phyloP scores from a whole-genome alignment of 305 asterid species.

The Solanum hybrid region DNA sequence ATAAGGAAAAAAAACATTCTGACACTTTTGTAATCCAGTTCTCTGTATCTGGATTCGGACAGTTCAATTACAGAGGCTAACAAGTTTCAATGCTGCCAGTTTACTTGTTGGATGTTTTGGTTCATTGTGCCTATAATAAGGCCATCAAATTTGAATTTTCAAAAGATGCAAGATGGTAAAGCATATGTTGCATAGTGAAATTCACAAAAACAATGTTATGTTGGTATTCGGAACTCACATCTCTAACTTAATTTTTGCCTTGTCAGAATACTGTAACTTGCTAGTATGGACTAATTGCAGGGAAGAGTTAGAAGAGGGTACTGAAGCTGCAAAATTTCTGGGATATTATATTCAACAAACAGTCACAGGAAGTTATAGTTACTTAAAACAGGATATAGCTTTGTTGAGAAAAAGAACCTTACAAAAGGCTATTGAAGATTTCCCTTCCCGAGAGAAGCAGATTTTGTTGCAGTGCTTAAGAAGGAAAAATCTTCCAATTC shows the following conservation, averaged over 20 bases:
- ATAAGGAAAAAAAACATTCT: background rate
- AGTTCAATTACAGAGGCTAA: background rate
- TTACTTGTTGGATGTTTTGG: background rate
- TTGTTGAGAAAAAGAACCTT: conserved; percentile 20
- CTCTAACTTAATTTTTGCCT: background rate
- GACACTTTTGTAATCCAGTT: background rate
- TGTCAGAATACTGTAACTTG: background rate
- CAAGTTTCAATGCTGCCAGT: background rate
- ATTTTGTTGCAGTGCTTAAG: conserved; percentile 31
- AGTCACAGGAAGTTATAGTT: background rate
- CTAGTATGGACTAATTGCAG: conserved; percentile 36
- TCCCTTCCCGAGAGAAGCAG: conserved; percentile 23
- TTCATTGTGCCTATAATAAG: background rate
- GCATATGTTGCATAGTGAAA: background rate
- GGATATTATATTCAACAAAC: conserved; percentile 15
- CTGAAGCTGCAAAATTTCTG: conserved; percentile 20
- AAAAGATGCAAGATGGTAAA: background rate
- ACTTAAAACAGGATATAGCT: conserved; percentile 19
- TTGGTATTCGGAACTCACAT: background rate
- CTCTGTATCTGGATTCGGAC: background rate
- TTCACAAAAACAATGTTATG: background rate
- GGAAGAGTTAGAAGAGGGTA: conserved; percentile 31
- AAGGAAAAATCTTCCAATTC: conserved; percentile 11
- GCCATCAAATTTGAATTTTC: background rate
- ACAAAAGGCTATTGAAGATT: conserved; percentile 25